Evolutionary conservation across 345 rosid genomes (phyloP), one percentile per base, ranked within the genome.

Genomic region (Dipteronia dyeriana): DNA sequence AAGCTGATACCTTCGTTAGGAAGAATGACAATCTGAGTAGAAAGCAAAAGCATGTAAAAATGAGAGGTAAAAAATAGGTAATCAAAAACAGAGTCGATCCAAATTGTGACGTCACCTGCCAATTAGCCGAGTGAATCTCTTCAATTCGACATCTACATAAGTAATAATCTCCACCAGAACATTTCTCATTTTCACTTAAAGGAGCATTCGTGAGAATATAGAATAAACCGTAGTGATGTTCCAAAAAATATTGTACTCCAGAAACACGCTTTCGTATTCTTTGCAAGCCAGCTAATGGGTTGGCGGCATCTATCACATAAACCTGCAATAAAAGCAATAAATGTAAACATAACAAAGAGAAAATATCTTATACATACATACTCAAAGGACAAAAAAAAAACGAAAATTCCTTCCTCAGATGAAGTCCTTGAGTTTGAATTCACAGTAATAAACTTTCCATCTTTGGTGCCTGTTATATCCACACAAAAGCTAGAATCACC

Each of bases 401-500:
- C 79, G 80, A 82, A 69, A 81, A 82, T 88, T 84, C 95, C 88
- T 91, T 91, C 95, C 98, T 95, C 95, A 3, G 98, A 95, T 78
- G 97, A 95, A 78, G 94, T 88, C 88, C 98, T 91, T 71, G 98
- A 90, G 80, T 93, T 93, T 38, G 98, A 95, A 89, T 95, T 95
- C 83, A 95, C 89, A 70, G 98, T 90, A 49, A 93, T 90, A 79
- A 92, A 95, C 90, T 91, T 91, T 86, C 95, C 98, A 80, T 95
- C 98, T 91, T 95, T 95, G 13, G 98, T 95, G 75, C 88, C 85
- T 61, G 98, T 87, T 81, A 93, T 86, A 83, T 95, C 98, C 75
- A 95, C 95, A 83, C 95, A 93, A 78, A 86, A 93, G 76, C 90
- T 84, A 29, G 94, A 77, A 82, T 95, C 92, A 60, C 43, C 86